Conservation (phyloP, 768 basidiomycete genomes). For the Suillus subaureus region DNA sequence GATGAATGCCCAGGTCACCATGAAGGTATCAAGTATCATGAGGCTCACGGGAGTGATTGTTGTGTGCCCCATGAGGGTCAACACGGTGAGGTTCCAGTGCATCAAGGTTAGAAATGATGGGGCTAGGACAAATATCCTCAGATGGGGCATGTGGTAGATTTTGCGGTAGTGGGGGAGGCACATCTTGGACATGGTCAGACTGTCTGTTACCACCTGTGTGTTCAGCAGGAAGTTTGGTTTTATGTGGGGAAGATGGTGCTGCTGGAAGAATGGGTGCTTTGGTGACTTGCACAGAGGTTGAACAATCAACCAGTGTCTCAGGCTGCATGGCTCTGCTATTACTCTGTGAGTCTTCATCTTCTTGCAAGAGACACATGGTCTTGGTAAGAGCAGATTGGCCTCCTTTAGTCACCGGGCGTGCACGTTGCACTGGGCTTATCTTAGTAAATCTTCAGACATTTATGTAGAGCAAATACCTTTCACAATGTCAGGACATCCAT, state of each 20-base stretch:
- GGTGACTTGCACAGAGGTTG: not conserved
- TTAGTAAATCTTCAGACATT: not conserved
- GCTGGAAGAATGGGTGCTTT: not conserved
- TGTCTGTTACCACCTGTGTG: not conserved
- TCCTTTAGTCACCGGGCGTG: not conserved
- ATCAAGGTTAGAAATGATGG: not conserved
- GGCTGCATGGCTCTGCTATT: not conserved
- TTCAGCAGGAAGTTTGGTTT: not conserved
- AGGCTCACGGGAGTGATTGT: not conserved
- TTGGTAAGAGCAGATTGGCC: not conserved
- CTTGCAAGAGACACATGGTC: not conserved
- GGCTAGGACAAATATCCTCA: not conserved
- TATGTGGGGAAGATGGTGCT: not conserved
- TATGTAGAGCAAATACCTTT: not conserved
- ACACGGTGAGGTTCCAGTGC: not conserved
- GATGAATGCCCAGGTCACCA: not conserved
- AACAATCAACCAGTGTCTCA: not conserved
- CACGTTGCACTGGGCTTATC: not conserved
- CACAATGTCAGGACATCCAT: not conserved
- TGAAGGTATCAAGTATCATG: not conserved
- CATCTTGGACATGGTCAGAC: not conserved
- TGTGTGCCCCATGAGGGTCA: not conserved
- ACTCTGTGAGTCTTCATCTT: not conserved
- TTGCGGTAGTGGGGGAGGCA: not conserved
- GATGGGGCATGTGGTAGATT: not conserved